phyloP scores from a whole-genome alignment of 176 grass and related monocot genomes.

The Themeda triandra region DNA sequence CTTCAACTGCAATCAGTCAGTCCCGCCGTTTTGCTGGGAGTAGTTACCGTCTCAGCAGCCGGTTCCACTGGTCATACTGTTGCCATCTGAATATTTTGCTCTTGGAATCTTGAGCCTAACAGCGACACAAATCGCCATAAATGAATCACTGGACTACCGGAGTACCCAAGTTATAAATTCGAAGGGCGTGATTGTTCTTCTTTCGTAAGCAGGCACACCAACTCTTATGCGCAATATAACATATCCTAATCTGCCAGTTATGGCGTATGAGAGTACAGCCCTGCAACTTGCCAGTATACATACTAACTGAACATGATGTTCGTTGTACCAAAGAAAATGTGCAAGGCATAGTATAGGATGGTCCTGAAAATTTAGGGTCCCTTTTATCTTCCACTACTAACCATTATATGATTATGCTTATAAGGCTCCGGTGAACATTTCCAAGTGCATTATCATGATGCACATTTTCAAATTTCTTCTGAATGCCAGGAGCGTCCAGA shows the following conservation, averaged over 20 bases:
- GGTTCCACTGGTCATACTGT: no score
- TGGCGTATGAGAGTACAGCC: not conserved
- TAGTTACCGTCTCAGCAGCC: not conserved
- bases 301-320: not conserved
- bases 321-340: not conserved
- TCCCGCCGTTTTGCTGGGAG: not conserved
- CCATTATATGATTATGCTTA: not conserved
- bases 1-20: not conserved
- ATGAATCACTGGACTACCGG: not conserved
- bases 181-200: not conserved
- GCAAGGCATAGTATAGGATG: not conserved
- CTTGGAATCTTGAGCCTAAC: slow-evolving; percentile 11
- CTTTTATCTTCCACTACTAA: not conserved
- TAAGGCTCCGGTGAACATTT: not conserved
- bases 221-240: not conserved
- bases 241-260: not conserved
- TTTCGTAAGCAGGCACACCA: not conserved
- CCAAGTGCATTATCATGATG: not conserved
- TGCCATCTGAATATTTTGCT: not conserved
- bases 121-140: no score
- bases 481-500: slow-evolving; percentile 73
- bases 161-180: not conserved
- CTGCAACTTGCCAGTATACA: not conserved
- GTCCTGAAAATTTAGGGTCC: not conserved
- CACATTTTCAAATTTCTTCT: not conserved